Conservation (phyloP, 1,284 basidiomycete genomes). For the Termitomyces sp. region DNA sequence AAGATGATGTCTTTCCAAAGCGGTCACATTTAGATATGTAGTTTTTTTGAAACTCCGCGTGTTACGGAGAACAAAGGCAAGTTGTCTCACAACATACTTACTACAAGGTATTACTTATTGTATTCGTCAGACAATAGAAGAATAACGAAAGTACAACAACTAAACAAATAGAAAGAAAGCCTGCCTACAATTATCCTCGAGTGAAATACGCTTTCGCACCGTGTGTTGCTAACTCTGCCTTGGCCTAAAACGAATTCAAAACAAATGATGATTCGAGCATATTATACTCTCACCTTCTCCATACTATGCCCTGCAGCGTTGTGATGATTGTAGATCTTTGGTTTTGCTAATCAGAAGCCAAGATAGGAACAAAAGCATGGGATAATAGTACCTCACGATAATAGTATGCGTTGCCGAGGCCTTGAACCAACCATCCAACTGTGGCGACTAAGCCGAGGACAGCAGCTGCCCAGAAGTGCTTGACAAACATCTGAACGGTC, state of each 20-base stretch:
- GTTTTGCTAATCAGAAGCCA: conserved; percentile 10
- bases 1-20: conserved; percentile 33
- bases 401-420: conserved; percentile 76
- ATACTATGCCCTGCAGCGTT: conserved; percentile 78
- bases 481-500: conserved; percentile 75
- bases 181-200: conserved; percentile 47
- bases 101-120: conserved; percentile 11
- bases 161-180: background rate
- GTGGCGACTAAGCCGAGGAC: conserved; percentile 78
- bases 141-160: conserved; percentile 19
- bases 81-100: background rate
- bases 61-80: background rate
- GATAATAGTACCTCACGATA: conserved; percentile 58
- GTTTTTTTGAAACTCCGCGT: conserved; percentile 37
- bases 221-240: conserved; percentile 78
- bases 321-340: conserved; percentile 81
- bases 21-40: conserved; percentile 29
- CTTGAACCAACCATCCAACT: conserved; percentile 85
- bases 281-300: conserved; percentile 55
- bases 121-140: background rate
- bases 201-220: conserved; percentile 87
- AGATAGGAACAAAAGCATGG: background rate
- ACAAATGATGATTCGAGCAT: conserved; percentile 5
- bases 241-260: conserved; percentile 51
- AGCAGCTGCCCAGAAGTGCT: conserved; percentile 63